Conservation (phyloP, 257 asterid genomes). For the Solanum appendiculatum region DNA sequence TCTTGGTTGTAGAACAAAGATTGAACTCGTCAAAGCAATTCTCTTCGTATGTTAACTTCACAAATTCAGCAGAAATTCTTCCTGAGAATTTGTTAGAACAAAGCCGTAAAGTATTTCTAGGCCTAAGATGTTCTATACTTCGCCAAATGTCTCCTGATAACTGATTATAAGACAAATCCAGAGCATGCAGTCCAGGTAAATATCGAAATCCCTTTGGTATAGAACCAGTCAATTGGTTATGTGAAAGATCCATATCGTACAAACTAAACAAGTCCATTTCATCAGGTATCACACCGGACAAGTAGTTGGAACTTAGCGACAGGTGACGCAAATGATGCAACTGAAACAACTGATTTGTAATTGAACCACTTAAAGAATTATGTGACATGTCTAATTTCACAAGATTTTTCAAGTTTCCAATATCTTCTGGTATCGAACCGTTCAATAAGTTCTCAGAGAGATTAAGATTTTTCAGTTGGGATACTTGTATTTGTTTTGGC, state of each 20-base stretch:
- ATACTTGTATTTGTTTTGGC: conserved; percentile 1
- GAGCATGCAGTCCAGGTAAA: background rate
- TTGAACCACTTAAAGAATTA: conserved; percentile 18
- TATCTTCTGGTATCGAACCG: conserved; percentile 20
- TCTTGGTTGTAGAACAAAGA: conserved; percentile 9
- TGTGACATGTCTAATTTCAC: conserved; percentile 8
- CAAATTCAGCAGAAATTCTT: conserved; percentile 15
- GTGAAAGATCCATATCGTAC: conserved; percentile 8
- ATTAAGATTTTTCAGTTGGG: background rate
- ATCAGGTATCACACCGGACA: conserved; percentile 22
- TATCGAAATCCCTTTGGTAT: conserved; percentile 2
- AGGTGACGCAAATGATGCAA: background rate
- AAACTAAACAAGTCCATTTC: background rate
- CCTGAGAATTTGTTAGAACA: conserved; percentile 18
- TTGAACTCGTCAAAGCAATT: conserved; percentile 17
- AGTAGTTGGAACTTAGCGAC: conserved; percentile 9
- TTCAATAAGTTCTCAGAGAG: conserved; percentile 16
- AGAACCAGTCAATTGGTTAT: conserved; percentile 16
- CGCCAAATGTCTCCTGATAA: conserved; percentile 13
- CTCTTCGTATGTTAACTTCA: background rate
- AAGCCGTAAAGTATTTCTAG: background rate
- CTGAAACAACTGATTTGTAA: conserved; percentile 11
- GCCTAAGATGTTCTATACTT: background rate
- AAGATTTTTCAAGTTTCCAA: conserved; percentile 13
- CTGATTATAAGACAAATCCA: conserved; percentile 28